Evolutionary conservation across 2,329 filamentous ascomycete species (phyloP), one percentile per base, ranked within the genome.

Genomic region (Trichophyton schoenleinii): DNA sequence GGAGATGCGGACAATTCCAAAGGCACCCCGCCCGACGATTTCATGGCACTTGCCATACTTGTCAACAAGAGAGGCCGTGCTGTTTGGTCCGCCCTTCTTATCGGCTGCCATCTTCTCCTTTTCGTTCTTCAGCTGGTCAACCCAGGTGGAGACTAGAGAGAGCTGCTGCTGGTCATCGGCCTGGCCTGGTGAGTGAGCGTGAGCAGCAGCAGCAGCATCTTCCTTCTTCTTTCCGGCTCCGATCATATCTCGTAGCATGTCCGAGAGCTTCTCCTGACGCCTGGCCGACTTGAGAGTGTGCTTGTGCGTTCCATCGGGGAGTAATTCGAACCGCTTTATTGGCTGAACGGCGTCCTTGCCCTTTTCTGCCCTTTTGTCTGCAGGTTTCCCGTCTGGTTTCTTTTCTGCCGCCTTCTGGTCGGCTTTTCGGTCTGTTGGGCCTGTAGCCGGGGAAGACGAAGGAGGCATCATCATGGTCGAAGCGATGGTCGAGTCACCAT

Each of bases 11-110:
- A 99, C 94, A 65, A 99, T 95, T 62, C 94, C 94, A 74, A 99
- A 99, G 48, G 94, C 94, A 64, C 94, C 94, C 42, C 92, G 89
- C 20, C 94, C 94, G 25, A 99, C 90, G 38, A 99, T 86, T 73
- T 99, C 94, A 71, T 97, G 92, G 72, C 94, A 97, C 77, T 97
- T 97, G 68, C 94, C 94, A 72, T 99, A 99, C 73, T 97, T 97
- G 71, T 97, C 90, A 1, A 94, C 89, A 57, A 99, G 79, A 0
- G 91, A 91, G 20, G 84, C 85, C 15, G 88, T 87, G 18, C 87
- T 81, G 69, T 87, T 88, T 5, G 87, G 83, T 0, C 87, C 87
- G 25, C 83, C 84, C 72, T 87, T 94, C 77, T 87, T 90, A 68
- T 95, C 89, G 44, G 82, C 77, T 1, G 86, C 85, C 59, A 85